Conservation (phyloP, 2,329 filamentous ascomycete genomes). For the Leptographium procerum region DNA sequence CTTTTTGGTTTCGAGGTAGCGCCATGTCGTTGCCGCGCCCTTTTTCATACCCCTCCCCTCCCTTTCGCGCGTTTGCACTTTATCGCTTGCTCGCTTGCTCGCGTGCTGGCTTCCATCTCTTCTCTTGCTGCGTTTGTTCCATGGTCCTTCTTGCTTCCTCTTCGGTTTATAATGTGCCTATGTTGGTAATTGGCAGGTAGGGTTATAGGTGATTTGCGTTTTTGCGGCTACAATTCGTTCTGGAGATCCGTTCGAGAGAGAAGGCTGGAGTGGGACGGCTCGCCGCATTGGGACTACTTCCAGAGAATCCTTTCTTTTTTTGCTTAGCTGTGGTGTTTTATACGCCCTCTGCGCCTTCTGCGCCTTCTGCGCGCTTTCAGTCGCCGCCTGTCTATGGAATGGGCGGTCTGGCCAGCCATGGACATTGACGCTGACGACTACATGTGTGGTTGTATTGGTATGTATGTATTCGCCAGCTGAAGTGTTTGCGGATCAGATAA, state of each 20-base stretch:
- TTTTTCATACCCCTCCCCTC: not conserved
- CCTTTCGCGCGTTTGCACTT: not conserved
- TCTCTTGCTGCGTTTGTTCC: not conserved
- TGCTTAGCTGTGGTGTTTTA: not conserved
- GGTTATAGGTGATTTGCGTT: not conserved
- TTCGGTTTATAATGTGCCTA: not conserved
- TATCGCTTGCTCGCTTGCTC: not conserved
- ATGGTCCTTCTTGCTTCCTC: not conserved
- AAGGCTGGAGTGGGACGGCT: not conserved
- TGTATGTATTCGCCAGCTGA: not conserved
- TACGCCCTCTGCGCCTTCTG: not conserved
- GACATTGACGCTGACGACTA: not conserved
- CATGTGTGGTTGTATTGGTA: too few species aligned
- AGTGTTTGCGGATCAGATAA: not conserved
- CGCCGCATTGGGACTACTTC: not conserved
- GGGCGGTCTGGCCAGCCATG: not conserved
- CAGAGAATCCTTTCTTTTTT: not conserved
- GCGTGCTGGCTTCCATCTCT: not conserved
- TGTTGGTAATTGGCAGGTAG: slow-evolving; percentile 1
- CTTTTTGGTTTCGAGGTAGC: not conserved
- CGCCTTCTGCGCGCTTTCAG: not conserved
- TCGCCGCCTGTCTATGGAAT: not conserved
- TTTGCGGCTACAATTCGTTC: not conserved
- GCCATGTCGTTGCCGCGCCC: not conserved
- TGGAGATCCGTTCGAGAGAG: not conserved